Evolutionary conservation across 495 filamentous ascomycete genomes (phyloP), one percentile per base, ranked within the genome.

Genomic region (Aspergillus ostianus): DNA sequence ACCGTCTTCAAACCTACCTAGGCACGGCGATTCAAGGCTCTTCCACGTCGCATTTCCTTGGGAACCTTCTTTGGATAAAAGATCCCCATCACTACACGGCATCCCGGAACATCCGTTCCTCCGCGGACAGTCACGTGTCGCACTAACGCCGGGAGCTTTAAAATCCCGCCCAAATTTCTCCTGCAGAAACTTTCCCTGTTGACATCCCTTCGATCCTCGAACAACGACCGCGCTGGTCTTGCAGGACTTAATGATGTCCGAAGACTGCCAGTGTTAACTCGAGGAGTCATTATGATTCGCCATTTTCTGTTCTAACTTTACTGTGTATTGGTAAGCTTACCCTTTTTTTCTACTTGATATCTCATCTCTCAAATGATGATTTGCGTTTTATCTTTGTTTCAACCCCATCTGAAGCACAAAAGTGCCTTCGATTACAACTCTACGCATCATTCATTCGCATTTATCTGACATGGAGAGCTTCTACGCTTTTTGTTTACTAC

Each of bases 361-460:
- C 13, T 19, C 36, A 12, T 13, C 47, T n/a, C 27, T 58, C 27
- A 29, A 19, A 70, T 69, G 70, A 74, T 76, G 72, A 73, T 70
- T 66, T 68, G 66, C 74, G 72, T 69, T 58, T 70, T 62, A 61
- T 66, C 59, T 73, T 69, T 76, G 71, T 76, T 74, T 76, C 72
- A 76, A 76, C 72, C 73, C 69, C 73, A 76, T 76, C 67, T 74
- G 65, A 74, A 59, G 60, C 63, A 70, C 63, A 63, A 63, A 53
- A 53, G 64, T 69, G 63, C 59, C 65, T 61, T 67, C 72, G 67
- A 65, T 72, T 65, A 65, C 32, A 64, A 50, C 27, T 60, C 59
- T 53, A 54, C 53, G 58, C 23, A 26, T 26, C 23, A 2, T 26
- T 26, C 23, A 26, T 26, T 26, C 23, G 23, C 23, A 26, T 26